phyloP scores from a whole-genome alignment of 768 basidiomycete genomes.

The Boletellus sp. region DNA sequence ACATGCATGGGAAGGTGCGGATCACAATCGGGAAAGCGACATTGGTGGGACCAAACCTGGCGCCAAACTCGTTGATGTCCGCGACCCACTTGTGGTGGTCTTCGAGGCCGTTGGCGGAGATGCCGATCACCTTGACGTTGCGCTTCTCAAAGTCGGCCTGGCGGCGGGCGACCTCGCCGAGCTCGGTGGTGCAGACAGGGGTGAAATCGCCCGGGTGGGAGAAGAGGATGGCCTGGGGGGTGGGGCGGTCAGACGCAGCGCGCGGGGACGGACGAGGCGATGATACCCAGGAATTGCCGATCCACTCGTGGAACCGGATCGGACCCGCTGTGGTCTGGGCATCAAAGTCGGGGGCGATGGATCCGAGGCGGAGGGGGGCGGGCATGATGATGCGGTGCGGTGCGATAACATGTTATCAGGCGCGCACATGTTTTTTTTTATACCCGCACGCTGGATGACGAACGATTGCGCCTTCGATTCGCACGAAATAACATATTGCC shows the following conservation, averaged over 20 bases:
- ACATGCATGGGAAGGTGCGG: background rate
- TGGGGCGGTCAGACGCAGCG: background rate
- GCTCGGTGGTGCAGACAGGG: slow-evolving; percentile 96
- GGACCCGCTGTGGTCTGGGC: slow-evolving; percentile 83
- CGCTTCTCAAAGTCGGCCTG: slow-evolving; percentile 80
- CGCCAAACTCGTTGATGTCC: slow-evolving; percentile 82
- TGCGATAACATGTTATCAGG: background rate
- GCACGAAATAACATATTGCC: slow-evolving; percentile 42
- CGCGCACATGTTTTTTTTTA: slow-evolving; percentile 4
- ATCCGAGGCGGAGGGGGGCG: slow-evolving; percentile 77
- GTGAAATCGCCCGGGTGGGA: slow-evolving; percentile 93
- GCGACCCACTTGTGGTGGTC: slow-evolving; percentile 86
- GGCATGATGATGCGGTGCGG: slow-evolving; percentile 35
- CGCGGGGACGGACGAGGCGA: slow-evolving; percentile 16
- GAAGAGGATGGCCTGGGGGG: slow-evolving; percentile 75
- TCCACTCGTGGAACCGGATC: slow-evolving; percentile 93
- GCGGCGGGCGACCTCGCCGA: slow-evolving; percentile 91
- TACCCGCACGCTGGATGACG: slow-evolving; percentile 15
- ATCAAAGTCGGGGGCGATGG: slow-evolving; percentile 86
- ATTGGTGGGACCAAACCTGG: slow-evolving; percentile 62
- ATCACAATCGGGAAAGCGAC: slow-evolving; percentile 89
- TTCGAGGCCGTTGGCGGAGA: slow-evolving; percentile 85
- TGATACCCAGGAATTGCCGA: slow-evolving; percentile 82
- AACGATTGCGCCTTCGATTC: slow-evolving; percentile 59
- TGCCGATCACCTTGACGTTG: slow-evolving; percentile 89